Percentiles rank a stretch among this genome's conserved stretches.
phyloP scores from a whole-genome alignment of 192 early-diverging fungal species.

The Podila verticillata region DNA sequence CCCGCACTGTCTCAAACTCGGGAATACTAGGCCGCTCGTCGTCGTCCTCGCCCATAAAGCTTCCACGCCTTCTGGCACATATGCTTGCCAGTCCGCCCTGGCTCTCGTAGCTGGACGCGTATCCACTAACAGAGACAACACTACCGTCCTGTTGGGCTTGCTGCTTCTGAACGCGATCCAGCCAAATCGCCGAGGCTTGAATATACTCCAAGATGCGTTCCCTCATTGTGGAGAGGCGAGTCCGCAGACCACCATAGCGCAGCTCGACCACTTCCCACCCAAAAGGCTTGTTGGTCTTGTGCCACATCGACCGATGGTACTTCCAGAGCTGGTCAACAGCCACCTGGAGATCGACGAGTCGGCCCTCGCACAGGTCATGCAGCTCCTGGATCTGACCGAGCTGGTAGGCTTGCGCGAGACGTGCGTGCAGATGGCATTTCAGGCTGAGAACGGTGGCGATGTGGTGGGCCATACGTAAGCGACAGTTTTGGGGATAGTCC shows the following conservation, averaged over 20 bases:
- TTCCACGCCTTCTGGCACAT: conserved; percentile 34
- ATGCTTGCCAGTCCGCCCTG: conserved; percentile 41
- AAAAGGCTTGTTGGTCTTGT: conserved; percentile 83
- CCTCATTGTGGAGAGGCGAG: conserved; percentile 74
- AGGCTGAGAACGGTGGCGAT: conserved; percentile 74
- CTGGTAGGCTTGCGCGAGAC: conserved; percentile 69
- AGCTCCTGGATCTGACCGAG: conserved; percentile 61
- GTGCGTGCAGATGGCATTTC: conserved; percentile 76
- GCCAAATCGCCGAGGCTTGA: conserved; percentile 25
- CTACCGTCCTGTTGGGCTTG: not conserved
- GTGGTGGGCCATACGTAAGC: conserved; percentile 73
- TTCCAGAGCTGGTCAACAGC: conserved; percentile 79
- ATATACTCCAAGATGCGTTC: conserved; percentile 73
- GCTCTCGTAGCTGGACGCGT: conserved; percentile 34
- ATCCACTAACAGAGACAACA: not conserved
- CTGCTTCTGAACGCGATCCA: conserved; percentile 9
- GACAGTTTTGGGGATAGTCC: conserved; percentile 73
- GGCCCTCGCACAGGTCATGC: conserved; percentile 64
- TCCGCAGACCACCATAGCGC: conserved; percentile 80
- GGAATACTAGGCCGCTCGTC: conserved; percentile 57
- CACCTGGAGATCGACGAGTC: conserved; percentile 65
- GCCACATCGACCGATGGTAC: conserved; percentile 84
- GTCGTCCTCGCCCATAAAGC: conserved; percentile 12
- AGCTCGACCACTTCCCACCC: conserved; percentile 87
- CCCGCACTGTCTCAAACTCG: conserved; percentile 73